Conservation (phyloP, 805 yeast genomes). For the Yamadazyma ubonensis region DNA sequence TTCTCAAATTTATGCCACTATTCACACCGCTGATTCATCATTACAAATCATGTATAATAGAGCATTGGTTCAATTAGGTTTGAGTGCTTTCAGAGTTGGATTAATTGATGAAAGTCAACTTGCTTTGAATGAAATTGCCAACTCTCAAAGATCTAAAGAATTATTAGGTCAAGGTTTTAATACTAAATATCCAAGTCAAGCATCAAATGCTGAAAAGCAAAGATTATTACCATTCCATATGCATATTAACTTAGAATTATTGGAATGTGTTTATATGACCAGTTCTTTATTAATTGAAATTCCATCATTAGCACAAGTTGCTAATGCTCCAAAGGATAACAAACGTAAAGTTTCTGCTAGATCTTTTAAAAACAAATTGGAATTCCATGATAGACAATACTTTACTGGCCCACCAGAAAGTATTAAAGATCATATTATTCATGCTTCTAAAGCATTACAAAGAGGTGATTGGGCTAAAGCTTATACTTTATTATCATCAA, state of each 20-base stretch:
- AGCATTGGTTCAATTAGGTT: constrained; percentile 91
- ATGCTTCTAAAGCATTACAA: constrained; percentile 85
- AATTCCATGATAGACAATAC: constrained; percentile 88
- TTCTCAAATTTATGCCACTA: constrained; percentile 81
- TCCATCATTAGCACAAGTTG: constrained; percentile 75
- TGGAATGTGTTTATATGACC: constrained; percentile 92
- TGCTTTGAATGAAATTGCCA: constrained; percentile 81
- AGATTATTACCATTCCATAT: constrained; percentile 94
- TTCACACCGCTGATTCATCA: constrained; percentile 79
- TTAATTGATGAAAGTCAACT: constrained; percentile 83
- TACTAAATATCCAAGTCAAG: constrained; percentile 63
- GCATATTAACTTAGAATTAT: constrained; percentile 93
- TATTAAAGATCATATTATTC: constrained; percentile 88
- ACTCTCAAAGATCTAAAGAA: constrained; percentile 84
- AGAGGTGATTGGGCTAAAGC: constrained; percentile 88
- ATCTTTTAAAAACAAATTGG: constrained; percentile 87
- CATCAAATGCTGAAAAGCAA: constrained; percentile 63
- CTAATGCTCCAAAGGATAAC: constrained; percentile 63
- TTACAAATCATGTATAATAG: constrained; percentile 93
- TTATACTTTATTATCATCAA: constrained; percentile 64
- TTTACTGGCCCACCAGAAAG: constrained; percentile 98
- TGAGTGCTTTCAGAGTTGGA: constrained; percentile 92
- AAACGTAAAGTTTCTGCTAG: constrained; percentile 59
- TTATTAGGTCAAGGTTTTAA: constrained; percentile 84
- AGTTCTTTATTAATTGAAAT: constrained; percentile 86